Conservation (phyloP, 2,329 filamentous ascomycete species). For the Coleophoma eucalyptorum region DNA sequence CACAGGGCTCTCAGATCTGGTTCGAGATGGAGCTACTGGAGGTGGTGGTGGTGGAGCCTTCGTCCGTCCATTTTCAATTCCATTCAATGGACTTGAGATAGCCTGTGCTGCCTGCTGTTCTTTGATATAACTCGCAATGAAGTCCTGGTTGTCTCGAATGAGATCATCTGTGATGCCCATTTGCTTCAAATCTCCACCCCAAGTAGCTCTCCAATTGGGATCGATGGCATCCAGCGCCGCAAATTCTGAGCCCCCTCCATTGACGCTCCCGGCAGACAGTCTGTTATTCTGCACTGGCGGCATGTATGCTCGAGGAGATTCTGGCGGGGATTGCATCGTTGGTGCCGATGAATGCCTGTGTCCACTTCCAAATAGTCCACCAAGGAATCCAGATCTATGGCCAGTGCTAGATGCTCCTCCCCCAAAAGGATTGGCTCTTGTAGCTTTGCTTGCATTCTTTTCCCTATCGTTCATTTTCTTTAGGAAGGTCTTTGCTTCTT, state of each 20-base stretch:
- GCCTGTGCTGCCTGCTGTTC: slow-evolving; percentile 49
- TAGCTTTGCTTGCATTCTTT: slow-evolving; percentile 91
- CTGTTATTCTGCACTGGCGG: slow-evolving; percentile 29
- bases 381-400: slow-evolving; percentile 44
- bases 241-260: slow-evolving; percentile 52
- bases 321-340: slow-evolving; percentile 39
- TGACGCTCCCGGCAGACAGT: slow-evolving; percentile 41
- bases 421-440: slow-evolving; percentile 72
- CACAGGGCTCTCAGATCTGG: slow-evolving; percentile 25
- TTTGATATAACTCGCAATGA: slow-evolving; percentile 61
- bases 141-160: slow-evolving; percentile 65
- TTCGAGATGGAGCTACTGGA: slow-evolving; percentile 36
- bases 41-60: slow-evolving; percentile 61
- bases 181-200: slow-evolving; percentile 58
- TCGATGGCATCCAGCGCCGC: slow-evolving; percentile 61
- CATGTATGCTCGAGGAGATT: slow-evolving; percentile 45
- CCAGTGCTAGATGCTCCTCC: slow-evolving; percentile 38
- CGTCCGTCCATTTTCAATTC: slow-evolving; percentile 37
- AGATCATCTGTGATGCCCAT: slow-evolving; percentile 64
- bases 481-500: slow-evolving; percentile 93
- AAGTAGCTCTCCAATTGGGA: slow-evolving; percentile 60
- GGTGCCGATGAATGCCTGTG: slow-evolving; percentile 57
- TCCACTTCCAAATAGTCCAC: slow-evolving; percentile 50
- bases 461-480: slow-evolving; percentile 97
- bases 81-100: slow-evolving; percentile 33